Percentiles rank a stretch among this genome's conserved stretches.
These are phyloP conservation scores for Zizania palustris DNA, from an alignment of 202 grass and related monocot genomes.

Conservation along the genomic window DNA sequence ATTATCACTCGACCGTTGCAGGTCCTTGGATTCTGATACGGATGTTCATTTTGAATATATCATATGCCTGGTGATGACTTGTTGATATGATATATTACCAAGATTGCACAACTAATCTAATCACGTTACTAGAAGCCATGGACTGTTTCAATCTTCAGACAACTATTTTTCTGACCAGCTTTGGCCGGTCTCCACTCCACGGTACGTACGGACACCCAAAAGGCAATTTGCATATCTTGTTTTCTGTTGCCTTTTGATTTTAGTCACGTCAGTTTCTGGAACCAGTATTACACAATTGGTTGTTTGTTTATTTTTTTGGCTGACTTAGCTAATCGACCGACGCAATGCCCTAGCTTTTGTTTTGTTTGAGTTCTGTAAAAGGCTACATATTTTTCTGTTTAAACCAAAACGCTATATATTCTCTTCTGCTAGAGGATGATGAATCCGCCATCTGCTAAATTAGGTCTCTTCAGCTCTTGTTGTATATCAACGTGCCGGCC, in stretches of 20 bases:
- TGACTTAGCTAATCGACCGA: background rate
- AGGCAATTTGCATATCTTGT: background rate
- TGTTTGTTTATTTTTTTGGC: background rate
- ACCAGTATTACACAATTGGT: background rate
- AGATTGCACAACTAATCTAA: background rate
- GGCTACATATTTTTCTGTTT: background rate
- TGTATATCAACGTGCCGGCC: background rate
- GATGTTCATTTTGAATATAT: background rate
- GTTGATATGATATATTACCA: background rate
- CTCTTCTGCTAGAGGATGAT: conserved; percentile 7
- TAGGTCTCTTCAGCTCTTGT: background rate
- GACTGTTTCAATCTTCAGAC: conserved; percentile 3
- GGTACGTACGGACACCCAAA: conserved; percentile 18
- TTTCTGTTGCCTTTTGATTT: background rate
- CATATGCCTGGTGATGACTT: background rate
- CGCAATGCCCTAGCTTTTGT: background rate
- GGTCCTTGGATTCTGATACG: background rate
- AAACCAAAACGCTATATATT: background rate
- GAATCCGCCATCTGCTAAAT: background rate
- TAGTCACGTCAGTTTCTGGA: background rate
- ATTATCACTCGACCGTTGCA: background rate
- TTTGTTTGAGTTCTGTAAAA: conserved; percentile 7
- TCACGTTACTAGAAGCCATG: background rate
- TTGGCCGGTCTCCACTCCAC: conserved; percentile 2
- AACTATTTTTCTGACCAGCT: conserved; percentile 12